phyloP scores from a whole-genome alignment of 1,284 basidiomycete genomes.

The Earliella scabrosa region DNA sequence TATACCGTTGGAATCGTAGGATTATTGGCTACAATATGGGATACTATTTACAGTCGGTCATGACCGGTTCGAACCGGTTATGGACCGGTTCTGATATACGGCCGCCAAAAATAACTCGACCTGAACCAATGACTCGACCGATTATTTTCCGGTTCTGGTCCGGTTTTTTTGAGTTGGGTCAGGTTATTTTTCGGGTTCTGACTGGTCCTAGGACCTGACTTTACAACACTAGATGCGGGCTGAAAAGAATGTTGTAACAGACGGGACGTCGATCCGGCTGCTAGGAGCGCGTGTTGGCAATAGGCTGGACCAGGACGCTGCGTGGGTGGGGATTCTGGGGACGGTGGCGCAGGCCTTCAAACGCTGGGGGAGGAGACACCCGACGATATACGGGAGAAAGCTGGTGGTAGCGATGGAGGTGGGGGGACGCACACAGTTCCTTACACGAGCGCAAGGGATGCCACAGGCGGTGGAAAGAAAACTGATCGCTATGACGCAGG shows the following conservation, averaged over 20 bases:
- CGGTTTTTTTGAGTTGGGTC: too few relatives aligned
- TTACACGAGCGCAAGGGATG: slow-evolving; percentile 32
- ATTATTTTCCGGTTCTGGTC: too few relatives aligned
- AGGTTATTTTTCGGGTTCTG: too few relatives aligned
- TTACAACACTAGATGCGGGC: too few relatives aligned
- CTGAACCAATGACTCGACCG: too few relatives aligned
- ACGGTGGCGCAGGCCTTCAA: neutral
- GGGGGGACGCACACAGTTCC: slow-evolving; percentile 31
- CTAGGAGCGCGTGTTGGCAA: slow-evolving; percentile 38
- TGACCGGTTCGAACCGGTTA: too few relatives aligned
- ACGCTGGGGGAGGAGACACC: slow-evolving; percentile 22
- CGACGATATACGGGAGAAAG: slow-evolving; percentile 22
- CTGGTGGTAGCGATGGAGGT: slow-evolving; percentile 28
- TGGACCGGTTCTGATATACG: too few relatives aligned
- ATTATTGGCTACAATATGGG: too few relatives aligned
- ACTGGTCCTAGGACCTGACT: too few relatives aligned
- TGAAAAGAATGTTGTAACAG: slow-evolving; percentile 15
- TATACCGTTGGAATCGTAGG: too few relatives aligned
- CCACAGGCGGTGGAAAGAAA: slow-evolving; percentile 6
- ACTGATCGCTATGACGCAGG: slow-evolving; percentile 2
- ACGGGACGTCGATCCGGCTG: slow-evolving; percentile 28
- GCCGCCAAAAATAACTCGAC: too few relatives aligned
- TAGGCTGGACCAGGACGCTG: neutral
- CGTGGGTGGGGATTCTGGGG: neutral
- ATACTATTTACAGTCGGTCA: too few relatives aligned